Percentiles rank a stretch among this genome's conserved stretches.
These are phyloP conservation scores for Pochonia chlamydosporia DNA, from an alignment of 2,329 filamentous ascomycete species.

Conservation along the genomic window DNA sequence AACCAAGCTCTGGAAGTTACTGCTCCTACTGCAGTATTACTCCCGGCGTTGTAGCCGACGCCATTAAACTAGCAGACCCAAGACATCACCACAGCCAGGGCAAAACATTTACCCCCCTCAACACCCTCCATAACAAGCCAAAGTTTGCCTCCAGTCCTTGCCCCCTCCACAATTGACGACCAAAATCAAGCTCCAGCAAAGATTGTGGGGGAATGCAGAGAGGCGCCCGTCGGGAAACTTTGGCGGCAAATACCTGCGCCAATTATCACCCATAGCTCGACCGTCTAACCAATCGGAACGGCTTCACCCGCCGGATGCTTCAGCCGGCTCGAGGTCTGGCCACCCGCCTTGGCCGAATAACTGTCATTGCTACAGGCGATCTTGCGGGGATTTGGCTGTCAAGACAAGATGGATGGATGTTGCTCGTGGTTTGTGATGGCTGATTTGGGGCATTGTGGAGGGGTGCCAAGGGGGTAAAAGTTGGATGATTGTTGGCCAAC, in stretches of 20 bases:
- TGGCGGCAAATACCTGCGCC: neutral
- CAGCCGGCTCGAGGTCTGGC: neutral
- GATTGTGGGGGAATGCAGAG: constrained; percentile 9
- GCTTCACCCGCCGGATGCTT: neutral
- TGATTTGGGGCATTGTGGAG: neutral
- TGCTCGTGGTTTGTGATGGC: neutral
- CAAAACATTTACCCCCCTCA: constrained; percentile 21
- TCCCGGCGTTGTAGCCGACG: neutral
- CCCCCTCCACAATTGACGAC: no score
- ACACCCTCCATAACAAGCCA: no score
- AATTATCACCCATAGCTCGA: neutral
- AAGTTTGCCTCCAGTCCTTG: no score
- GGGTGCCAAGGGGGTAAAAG: no score
- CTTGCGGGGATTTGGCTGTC: neutral
- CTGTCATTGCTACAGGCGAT: neutral
- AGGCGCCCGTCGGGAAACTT: constrained; percentile 3
- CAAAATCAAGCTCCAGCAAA: neutral
- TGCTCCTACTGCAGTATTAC: no score
- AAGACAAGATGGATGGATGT: no score
- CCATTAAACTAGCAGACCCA: no score
- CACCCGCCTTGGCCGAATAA: neutral
- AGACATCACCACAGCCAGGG: neutral
- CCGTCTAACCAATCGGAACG: neutral
- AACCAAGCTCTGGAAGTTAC: no score
- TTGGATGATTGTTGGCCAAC: neutral